Conservation (phyloP, 2,329 filamentous ascomycete genomes). For the Apiospora marii region DNA sequence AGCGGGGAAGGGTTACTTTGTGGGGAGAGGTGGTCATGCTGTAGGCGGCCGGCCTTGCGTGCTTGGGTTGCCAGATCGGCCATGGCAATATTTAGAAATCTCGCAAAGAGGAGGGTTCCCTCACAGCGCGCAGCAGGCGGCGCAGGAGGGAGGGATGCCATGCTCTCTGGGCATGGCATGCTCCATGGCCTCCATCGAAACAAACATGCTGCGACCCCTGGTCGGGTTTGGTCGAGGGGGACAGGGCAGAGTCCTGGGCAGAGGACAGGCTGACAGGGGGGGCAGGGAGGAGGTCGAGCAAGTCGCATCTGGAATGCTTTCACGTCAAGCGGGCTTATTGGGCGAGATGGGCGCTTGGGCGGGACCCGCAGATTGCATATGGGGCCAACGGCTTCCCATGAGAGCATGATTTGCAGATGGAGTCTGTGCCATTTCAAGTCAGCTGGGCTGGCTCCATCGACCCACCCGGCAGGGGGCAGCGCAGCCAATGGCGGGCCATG, state of each 20-base stretch:
- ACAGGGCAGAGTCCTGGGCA: not conserved
- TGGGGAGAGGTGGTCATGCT: conserved; percentile 3
- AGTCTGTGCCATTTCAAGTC: conserved; percentile 42
- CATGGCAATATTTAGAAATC: conserved; percentile 20
- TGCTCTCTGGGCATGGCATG: not conserved
- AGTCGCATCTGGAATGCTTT: conserved; percentile 16
- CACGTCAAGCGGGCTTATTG: conserved; percentile 23
- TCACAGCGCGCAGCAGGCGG: conserved; percentile 9
- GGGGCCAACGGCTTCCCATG: conserved; percentile 37
- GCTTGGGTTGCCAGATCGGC: conserved; percentile 20
- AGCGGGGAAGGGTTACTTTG: conserved; percentile 16
- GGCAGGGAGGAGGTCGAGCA: not conserved
- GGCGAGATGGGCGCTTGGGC: conserved; percentile 35
- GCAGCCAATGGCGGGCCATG: not conserved
- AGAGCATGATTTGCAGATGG: conserved; percentile 44
- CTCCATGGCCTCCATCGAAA: not conserved
- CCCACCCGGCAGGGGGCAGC: not conserved
- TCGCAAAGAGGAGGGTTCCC: conserved; percentile 11
- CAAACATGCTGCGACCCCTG: conserved; percentile 5
- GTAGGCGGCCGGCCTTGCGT: conserved; percentile 5
- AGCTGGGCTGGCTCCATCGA: conserved; percentile 43
- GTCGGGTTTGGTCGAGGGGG: conserved; percentile 9
- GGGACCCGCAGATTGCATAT: conserved; percentile 31
- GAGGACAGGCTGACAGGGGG: not conserved
- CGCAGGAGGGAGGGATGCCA: not conserved